phyloP scores from a whole-genome alignment of 108 stramenopile genomes.

The Nitzschia putrida region DNA sequence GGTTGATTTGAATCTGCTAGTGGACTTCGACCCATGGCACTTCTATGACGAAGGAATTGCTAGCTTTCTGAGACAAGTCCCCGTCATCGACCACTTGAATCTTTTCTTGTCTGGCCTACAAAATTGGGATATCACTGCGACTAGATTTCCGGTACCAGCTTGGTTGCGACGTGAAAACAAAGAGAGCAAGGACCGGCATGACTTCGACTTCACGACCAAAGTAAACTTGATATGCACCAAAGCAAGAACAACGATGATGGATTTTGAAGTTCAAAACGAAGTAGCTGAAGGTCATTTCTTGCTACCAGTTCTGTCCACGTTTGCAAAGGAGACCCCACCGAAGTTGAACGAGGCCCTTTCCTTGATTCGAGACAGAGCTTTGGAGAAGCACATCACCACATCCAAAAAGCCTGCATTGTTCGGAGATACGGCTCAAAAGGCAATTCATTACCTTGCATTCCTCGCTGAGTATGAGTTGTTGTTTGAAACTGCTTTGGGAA shows the following conservation, averaged over 20 bases:
- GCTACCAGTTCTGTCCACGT: constrained; percentile 83
- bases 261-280: constrained; percentile 45
- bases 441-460: constrained; percentile 89
- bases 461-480: constrained; percentile 82
- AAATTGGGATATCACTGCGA: constrained; percentile 64
- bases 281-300: constrained; percentile 71
- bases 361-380: constrained; percentile 64
- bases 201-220: constrained; percentile 67
- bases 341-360: constrained; percentile 72
- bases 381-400: constrained; percentile 23
- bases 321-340: constrained; percentile 85
- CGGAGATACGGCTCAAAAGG: constrained; percentile 69
- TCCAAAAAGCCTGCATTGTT: constrained; percentile 60
- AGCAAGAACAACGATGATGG: constrained; percentile 67
- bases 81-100: constrained; percentile 77
- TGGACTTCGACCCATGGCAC: constrained; percentile 61
- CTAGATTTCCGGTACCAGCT: constrained; percentile 73
- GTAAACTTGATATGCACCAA: constrained; percentile 73
- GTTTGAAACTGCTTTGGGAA: constrained; percentile 88
- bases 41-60: constrained; percentile 68
- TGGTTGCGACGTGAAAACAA: constrained; percentile 44
- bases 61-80: constrained; percentile 57
- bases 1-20: constrained; percentile 84
- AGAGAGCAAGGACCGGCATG: constrained; percentile 4
- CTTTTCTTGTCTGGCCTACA: constrained; percentile 80